Percentiles rank a stretch among this genome's conserved stretches.
Conservation (phyloP, 768 basidiomycete genomes). For the Phallus indusiatus region DNA sequence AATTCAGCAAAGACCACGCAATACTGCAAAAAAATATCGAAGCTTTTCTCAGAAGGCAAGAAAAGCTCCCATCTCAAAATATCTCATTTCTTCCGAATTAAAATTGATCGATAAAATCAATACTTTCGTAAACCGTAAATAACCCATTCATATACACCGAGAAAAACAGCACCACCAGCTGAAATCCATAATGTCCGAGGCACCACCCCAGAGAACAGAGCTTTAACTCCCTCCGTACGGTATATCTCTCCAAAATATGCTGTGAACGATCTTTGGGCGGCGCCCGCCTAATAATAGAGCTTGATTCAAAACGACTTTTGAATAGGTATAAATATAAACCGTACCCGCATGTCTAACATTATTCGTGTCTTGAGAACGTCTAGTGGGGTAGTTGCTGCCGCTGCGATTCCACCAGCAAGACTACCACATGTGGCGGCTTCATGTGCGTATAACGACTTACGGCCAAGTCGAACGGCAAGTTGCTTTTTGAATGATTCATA, state of each 20-base stretch:
- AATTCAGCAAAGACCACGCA: too few species aligned
- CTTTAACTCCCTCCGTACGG: conserved; percentile 54
- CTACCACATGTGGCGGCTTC: conserved; percentile 87
- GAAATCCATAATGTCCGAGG: conserved; percentile 96
- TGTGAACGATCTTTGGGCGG: conserved; percentile 12
- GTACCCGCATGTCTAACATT: conserved; percentile 85
- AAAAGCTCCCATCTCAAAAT: too few species aligned
- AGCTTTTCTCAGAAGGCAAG: too few species aligned
- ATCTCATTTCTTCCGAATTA: too few species aligned
- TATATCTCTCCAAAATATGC: conserved; percentile 51
- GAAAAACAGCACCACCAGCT: conserved; percentile 90
- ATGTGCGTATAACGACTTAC: conserved; percentile 51
- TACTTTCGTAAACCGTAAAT: conserved; percentile 37
- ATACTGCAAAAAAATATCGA: too few species aligned
- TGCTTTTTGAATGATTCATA: conserved; percentile 80
- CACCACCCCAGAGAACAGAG: conserved; percentile 78
- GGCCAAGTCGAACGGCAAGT: conserved; percentile 43
- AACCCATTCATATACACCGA: conserved; percentile 91
- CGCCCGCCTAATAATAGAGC: background rate
- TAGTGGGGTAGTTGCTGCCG: conserved; percentile 84
- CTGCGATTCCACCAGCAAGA: conserved; percentile 84
- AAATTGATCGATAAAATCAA: background rate
- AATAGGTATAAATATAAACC: background rate
- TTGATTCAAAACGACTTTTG: background rate
- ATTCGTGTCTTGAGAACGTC: conserved; percentile 96